A percentile compares a stretch with the other conserved stretches of the same genome.
Evolutionary conservation across 164 flowering plant genomes (phyloP).

Genomic region (Chloranthus sessilifolius): DNA sequence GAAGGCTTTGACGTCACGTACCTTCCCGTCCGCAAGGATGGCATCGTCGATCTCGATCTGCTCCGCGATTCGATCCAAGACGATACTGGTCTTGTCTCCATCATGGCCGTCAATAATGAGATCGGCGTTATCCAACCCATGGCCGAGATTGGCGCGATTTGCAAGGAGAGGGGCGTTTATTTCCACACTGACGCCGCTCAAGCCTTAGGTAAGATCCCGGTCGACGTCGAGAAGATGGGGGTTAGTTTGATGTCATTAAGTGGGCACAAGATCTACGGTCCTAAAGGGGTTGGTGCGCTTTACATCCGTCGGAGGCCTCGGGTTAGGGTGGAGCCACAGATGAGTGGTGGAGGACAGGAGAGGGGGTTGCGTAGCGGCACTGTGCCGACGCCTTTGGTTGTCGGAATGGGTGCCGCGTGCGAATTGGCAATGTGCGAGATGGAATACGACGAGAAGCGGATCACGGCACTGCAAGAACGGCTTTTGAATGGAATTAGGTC

Average conservation of each 20-base stretch:
- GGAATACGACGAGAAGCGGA: conserved; percentile 71
- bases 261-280: conserved; percentile 93
- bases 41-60: conserved; percentile 57
- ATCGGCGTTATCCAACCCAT: conserved; percentile 93
- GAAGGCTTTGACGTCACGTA: conserved; percentile 90
- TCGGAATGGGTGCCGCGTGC: conserved; percentile 93
- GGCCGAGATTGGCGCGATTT: conserved; percentile 82
- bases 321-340: conserved; percentile 85
- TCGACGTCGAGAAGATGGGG: conserved; percentile 84
- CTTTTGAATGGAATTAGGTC: conserved; percentile 63
- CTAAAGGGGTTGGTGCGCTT: conserved; percentile 92
- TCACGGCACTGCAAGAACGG: conserved; percentile 54
- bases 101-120: conserved; percentile 94
- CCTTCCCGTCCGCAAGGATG: conserved; percentile 70
- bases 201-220: conserved; percentile 78
- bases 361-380: conserved; percentile 93
- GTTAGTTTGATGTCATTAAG: conserved; percentile 85
- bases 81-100: conserved; percentile 80
- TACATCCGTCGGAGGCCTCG: conserved; percentile 78
- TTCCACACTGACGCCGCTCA: conserved; percentile 95
- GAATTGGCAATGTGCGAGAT: conserved; percentile 79
- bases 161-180: conserved; percentile 55
- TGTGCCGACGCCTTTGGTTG: conserved; percentile 88
- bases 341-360: conserved; percentile 98
- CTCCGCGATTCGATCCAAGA: conserved; percentile 55